phyloP scores from a whole-genome alignment of 768 basidiomycete genomes.

The Asterophora parasitica region DNA sequence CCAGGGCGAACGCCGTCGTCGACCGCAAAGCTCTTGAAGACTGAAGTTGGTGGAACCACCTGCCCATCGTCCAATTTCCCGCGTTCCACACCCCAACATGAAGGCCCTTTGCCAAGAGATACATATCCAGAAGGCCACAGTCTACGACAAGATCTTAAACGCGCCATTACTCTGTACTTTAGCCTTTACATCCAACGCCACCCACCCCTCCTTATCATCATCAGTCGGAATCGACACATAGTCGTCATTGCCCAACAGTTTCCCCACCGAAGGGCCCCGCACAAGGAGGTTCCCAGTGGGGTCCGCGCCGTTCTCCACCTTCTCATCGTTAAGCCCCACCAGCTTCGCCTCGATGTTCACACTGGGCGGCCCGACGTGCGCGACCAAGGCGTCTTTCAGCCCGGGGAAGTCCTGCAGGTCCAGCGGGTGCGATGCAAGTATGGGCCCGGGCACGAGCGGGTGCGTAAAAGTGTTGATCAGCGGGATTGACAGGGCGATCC shows the following conservation, averaged over 20 bases:
- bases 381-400: slow-evolving; percentile 25
- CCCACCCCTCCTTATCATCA: slow-evolving; percentile 40
- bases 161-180: slow-evolving; percentile 64
- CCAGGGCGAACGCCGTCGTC: too few relatives aligned
- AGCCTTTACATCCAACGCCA: slow-evolving; percentile 37
- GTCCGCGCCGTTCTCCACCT: slow-evolving; percentile 61
- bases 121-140: neutral
- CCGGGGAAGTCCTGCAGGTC: slow-evolving; percentile 74
- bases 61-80: too few relatives aligned
- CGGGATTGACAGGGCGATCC: slow-evolving; percentile 75
- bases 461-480: slow-evolving; percentile 61
- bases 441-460: slow-evolving; percentile 64
- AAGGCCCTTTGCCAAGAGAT: too few relatives aligned
- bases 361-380: slow-evolving; percentile 74
- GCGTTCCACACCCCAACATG: too few relatives aligned
- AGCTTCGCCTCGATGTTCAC: slow-evolving; percentile 83
- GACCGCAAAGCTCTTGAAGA: too few relatives aligned
- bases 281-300: slow-evolving; percentile 58
- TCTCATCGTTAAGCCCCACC: slow-evolving; percentile 58
- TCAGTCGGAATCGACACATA: slow-evolving; percentile 31
- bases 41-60: too few relatives aligned
- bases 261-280: slow-evolving; percentile 72
- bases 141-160: slow-evolving; percentile 37
- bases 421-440: slow-evolving; percentile 78
- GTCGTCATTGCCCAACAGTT: slow-evolving; percentile 37